Base-by-base conservation (phyloP, 257 asterid species). In the Schizonepeta tenuifolia region DNA sequence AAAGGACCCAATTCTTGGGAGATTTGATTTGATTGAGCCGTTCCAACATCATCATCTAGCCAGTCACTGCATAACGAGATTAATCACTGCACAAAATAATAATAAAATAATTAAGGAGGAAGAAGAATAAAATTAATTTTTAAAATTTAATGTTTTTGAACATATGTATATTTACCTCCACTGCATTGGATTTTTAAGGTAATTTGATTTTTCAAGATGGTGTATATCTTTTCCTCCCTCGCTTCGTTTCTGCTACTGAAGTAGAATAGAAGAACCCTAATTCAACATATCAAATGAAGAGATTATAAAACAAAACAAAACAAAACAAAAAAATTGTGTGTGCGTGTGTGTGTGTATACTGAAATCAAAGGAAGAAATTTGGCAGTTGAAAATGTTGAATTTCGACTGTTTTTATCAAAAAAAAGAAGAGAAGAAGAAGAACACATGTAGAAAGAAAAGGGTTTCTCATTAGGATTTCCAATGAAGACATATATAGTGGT, bases 21-120 rank as follows among this genome's bases (percentile, higher is more conserved):
- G 71, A 83, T 79, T 86, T 83, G 80, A 79, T 86, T 86, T 83
- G 88, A 79, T 79, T 86, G 90, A 86, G 83, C 74, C 82, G 77
- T 71, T 79, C 90, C 90, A 86, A 86, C 86, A 81, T 77, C 90
- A 61, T 71, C 10, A 33, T 38, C 21, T 22, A 15, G 24, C 28
- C 35, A 57, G 10, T 35, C 26, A 55, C 35, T 8, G 0, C 21
- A 55, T 20, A 15, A 21, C 20, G 20, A 13, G 8, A 21, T 14
- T 40, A 43, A 38, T 20, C 21, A 38, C 10, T 2, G 18, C 33
- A 2, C 4, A 38, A 35, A 61, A 8, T 3, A 2, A 22, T 26
- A 10, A 41, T 24, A 10, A 7, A 67, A 53, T 7, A n/a, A n/a
- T n/a, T n/a, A 14, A 3, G 6, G 18, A 14, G 9, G 17, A 47